Base-by-base conservation (phyloP, 257 asterid species). In the Solanum virginianum region DNA sequence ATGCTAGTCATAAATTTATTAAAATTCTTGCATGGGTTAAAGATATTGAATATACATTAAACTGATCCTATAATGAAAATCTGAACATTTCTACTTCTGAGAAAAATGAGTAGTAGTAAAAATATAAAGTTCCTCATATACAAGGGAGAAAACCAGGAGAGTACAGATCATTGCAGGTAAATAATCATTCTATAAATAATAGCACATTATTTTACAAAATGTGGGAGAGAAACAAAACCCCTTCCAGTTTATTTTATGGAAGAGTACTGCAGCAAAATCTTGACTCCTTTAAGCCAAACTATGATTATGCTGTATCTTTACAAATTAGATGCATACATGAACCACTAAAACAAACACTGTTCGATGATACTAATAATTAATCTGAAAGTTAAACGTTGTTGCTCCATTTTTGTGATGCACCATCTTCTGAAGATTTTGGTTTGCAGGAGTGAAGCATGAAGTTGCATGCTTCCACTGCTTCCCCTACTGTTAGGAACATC, bases 381-480 rank as follows among this genome's bases (percentile, higher is more conserved):
- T 79, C 24, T 53, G 9, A 2, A 17, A 79, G 18, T 88, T 86
- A 92, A 39, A 91, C 99, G 72, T 86, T 90, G 85, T 84, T 89
- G 90, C 93, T 93, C 89, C 91, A 92, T 59, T 91, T 79, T 17
- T 79, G 83, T 10, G 80, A 89, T 6, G 80, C 84, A 16, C 5
- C 66, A 49, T 90, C 89, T 24, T 87, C 29, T 22, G 22, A 20
- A 41, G 84, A 70, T 56, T 88, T 90, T 2, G 94, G 87, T 51
- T 91, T 91, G 91, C 86, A 88, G 16, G 95, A 84, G 69, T 95
- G 98, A n/a, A 96, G 95, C 92, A 93, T 92, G 89, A 89, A 96
- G 39, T 91, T 91, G 89, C 97, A 95, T 17, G 98, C 97, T 39
- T 91, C 97, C 36, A 95, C 98, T 9, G 99, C 98, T 68, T 97